These are phyloP conservation scores for Laguncularia racemosa DNA, from an alignment of 345 rosid species.

Conservation along the genomic window DNA sequence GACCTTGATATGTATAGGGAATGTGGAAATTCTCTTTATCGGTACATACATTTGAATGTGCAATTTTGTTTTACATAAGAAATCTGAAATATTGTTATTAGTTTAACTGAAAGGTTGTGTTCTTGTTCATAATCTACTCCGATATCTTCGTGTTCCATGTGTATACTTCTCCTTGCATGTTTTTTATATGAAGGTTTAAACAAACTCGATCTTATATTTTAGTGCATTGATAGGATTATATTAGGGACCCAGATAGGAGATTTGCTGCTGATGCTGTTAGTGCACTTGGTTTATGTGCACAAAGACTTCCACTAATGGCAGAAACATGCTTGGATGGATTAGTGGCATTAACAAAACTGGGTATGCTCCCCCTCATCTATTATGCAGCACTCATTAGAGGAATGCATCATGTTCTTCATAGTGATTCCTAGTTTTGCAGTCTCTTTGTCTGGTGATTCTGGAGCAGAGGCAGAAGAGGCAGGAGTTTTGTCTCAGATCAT, in stretches of 20 bases:
- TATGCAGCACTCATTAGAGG: background rate
- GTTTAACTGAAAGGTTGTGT: too few species aligned
- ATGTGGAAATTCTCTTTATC: too few species aligned
- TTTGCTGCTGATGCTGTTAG: slow-evolving; percentile 86
- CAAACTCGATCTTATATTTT: slow-evolving; percentile 27
- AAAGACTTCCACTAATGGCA: slow-evolving; percentile 59
- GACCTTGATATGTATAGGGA: too few species aligned
- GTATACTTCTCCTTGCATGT: background rate
- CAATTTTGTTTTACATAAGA: too few species aligned
- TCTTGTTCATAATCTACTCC: too few species aligned
- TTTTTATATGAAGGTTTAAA: background rate
- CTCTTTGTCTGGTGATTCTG: slow-evolving; percentile 33
- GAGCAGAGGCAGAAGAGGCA: slow-evolving; percentile 46
- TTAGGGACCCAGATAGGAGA: slow-evolving; percentile 81
- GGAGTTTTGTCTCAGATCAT: slow-evolving; percentile 70
- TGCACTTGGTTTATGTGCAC: slow-evolving; percentile 83
- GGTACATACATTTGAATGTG: too few species aligned
- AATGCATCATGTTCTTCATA: slow-evolving; percentile 12
- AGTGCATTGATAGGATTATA: slow-evolving; percentile 62
- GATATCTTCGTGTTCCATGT: background rate
- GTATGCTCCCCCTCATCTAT: slow-evolving; percentile 32
- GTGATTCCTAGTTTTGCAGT: slow-evolving; percentile 41
- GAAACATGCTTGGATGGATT: slow-evolving; percentile 67
- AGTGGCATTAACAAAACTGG: slow-evolving; percentile 52
- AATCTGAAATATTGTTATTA: too few species aligned